Conservation (phyloP, 1,284 basidiomycete genomes). For the Austroboletus novae-zelandiae region DNA sequence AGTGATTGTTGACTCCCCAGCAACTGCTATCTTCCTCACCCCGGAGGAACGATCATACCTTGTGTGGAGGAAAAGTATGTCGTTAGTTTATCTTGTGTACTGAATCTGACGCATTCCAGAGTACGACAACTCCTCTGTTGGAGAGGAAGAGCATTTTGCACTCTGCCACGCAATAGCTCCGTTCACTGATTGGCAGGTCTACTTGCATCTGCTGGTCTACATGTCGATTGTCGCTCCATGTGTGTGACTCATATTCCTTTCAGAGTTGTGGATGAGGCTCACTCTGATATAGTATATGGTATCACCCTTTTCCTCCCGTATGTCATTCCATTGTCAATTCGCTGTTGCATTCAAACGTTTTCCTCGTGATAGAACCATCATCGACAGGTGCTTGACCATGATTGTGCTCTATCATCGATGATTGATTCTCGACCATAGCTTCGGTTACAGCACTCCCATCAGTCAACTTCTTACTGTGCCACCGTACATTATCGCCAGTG, state of each 20-base stretch:
- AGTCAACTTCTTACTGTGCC: conserved; percentile 71
- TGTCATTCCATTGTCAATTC: conserved; percentile 21
- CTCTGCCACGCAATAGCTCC: conserved; percentile 53
- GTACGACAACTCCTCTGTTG: conserved; percentile 63
- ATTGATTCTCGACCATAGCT: conserved; percentile 34
- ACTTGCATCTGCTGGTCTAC: conserved; percentile 43
- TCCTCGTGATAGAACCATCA: conserved; percentile 51
- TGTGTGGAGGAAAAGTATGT: conserved; percentile 54
- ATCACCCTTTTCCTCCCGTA: conserved; percentile 68
- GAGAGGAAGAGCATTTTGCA: conserved; percentile 62
- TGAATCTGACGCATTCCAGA: conserved; percentile 10
- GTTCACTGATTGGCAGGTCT: conserved; percentile 63
- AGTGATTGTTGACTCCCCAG: conserved; percentile 51
- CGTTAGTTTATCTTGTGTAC: neutral
- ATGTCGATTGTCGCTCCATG: conserved; percentile 58
- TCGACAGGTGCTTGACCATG: conserved; percentile 41
- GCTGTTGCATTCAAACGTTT: neutral
- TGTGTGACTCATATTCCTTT: conserved; percentile 33
- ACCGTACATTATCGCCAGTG: conserved; percentile 62
- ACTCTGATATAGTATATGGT: conserved; percentile 42
- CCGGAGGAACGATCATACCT: conserved; percentile 45
- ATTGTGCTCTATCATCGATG: neutral
- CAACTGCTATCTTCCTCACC: conserved; percentile 47
- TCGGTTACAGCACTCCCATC: conserved; percentile 54
- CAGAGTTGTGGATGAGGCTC: neutral